phyloP scores from a whole-genome alignment of 2,329 filamentous ascomycete genomes.

The Epichloe typhina region DNA sequence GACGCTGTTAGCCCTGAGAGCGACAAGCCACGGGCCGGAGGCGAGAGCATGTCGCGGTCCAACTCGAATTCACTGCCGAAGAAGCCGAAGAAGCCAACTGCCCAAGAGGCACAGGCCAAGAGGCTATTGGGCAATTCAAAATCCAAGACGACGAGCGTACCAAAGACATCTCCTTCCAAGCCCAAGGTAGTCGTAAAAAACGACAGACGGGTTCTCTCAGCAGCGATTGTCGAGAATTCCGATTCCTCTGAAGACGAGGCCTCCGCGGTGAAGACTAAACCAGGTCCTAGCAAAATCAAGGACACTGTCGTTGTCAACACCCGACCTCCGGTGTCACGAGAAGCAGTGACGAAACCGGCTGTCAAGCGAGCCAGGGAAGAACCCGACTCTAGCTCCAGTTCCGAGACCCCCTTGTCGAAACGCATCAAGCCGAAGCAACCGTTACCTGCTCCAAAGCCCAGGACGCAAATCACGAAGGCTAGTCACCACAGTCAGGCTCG shows the following conservation, averaged over 20 bases:
- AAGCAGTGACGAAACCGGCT: slow-evolving; percentile 22
- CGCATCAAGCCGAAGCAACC: slow-evolving; percentile 39
- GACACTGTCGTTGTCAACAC: slow-evolving; percentile 19
- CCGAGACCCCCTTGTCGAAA: slow-evolving; percentile 43
- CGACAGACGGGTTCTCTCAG: slow-evolving; percentile 35
- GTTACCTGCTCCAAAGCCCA: slow-evolving; percentile 19
- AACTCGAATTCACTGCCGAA: slow-evolving; percentile 35
- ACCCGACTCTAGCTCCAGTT: slow-evolving; percentile 45
- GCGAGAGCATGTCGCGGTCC: slow-evolving; percentile 34
- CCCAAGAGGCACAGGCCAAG: slow-evolving; percentile 43
- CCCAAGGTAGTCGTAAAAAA: slow-evolving; percentile 21
- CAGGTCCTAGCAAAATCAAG: slow-evolving; percentile 17
- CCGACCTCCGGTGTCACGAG: slow-evolving; percentile 19
- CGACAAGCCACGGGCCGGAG: slow-evolving; percentile 19
- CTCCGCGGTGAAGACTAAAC: slow-evolving; percentile 17
- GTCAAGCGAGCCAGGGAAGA: slow-evolving; percentile 40
- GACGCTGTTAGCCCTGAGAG: slow-evolving; percentile 17
- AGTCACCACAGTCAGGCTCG: slow-evolving; percentile 30
- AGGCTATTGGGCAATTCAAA: slow-evolving; percentile 30
- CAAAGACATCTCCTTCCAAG: slow-evolving; percentile 29
- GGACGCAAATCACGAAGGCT: slow-evolving; percentile 34
- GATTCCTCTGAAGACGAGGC: slow-evolving; percentile 40
- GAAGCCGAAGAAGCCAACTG: slow-evolving; percentile 44
- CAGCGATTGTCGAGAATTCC: slow-evolving; percentile 43
- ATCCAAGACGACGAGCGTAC: slow-evolving; percentile 18